Conservation (phyloP, 208 protist species). For the Crithidia bombi region DNA sequence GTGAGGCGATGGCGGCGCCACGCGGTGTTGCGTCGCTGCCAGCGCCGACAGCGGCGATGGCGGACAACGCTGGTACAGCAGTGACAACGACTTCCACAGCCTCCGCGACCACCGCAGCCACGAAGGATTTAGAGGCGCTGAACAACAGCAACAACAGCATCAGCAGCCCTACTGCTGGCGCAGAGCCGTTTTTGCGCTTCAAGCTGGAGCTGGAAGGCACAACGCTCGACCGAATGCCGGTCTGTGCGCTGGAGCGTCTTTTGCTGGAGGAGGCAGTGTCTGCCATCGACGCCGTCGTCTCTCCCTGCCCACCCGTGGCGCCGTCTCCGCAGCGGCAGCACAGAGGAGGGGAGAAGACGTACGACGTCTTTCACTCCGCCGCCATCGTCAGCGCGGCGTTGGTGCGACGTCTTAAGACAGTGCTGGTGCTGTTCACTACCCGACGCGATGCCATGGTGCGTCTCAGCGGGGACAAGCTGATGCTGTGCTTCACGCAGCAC, state of each 20-base stretch:
- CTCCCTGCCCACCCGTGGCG: not conserved
- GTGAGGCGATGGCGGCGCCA: conserved; percentile 19
- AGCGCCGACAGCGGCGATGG: not conserved
- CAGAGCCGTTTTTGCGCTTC: conserved; percentile 40
- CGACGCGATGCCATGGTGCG: conserved; percentile 49
- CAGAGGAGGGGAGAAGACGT: not conserved
- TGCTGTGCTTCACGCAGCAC: conserved; percentile 68
- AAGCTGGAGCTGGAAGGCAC: conserved; percentile 75
- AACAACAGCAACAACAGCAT: conserved; percentile 13
- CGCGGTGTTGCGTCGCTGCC: conserved; percentile 6
- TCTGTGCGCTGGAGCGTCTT: conserved; percentile 49
- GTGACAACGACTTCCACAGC: too few species aligned
- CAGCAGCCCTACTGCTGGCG: not conserved
- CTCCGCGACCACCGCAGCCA: not conserved
- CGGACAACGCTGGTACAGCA: not conserved
- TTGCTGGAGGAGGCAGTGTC: conserved; percentile 47
- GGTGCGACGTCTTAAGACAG: conserved; percentile 44
- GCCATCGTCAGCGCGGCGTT: conserved; percentile 54
- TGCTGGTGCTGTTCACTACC: conserved; percentile 72
- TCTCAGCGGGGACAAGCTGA: conserved; percentile 61
- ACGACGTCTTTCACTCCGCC: conserved; percentile 57
- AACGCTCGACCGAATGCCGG: conserved; percentile 52
- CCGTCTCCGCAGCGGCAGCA: not conserved
- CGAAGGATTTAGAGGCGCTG: conserved; percentile 1
- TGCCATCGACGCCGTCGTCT: conserved; percentile 33